Conservation (phyloP, 495 filamentous ascomycete genomes). For the Podospora tetraspora region DNA sequence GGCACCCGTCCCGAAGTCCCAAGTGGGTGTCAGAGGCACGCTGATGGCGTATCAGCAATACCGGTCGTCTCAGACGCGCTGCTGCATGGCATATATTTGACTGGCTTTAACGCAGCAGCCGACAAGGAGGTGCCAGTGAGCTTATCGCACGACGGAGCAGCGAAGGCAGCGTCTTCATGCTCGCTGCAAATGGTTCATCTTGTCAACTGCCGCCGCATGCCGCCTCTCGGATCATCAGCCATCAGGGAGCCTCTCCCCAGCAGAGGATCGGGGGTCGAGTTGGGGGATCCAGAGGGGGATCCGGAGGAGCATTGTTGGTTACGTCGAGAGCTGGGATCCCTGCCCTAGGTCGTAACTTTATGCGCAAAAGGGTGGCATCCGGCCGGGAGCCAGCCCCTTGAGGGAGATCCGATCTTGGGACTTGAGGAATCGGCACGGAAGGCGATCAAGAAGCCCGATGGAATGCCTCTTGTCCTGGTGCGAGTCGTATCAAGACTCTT, state of each 20-base stretch:
- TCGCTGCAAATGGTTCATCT: conserved; percentile 18
- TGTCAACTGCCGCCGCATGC: conserved; percentile 4
- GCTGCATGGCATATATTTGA: conserved; percentile 17
- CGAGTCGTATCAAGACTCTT: not conserved
- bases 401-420: conserved; percentile 33
- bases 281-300: not conserved
- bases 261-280: not conserved
- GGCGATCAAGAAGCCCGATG: conserved; percentile 30
- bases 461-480: conserved; percentile 19
- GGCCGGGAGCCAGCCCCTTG: conserved; percentile 30
- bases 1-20: conserved; percentile 14
- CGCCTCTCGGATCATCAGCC: not conserved
- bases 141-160: not conserved
- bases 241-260: not conserved
- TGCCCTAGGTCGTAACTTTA: conserved; percentile 25
- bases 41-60: conserved; percentile 7
- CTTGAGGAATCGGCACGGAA: conserved; percentile 28
- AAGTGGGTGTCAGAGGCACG: conserved; percentile 14
- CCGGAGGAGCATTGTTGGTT: not conserved
- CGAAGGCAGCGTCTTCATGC: conserved; percentile 3
- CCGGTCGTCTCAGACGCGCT: conserved; percentile 19
- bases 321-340: conserved; percentile 19
- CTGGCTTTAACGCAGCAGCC: conserved; percentile 8
- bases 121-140: conserved; percentile 4
- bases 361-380: conserved; percentile 33